Percentiles rank a stretch among this genome's conserved stretches.
These are phyloP conservation scores for Gracilaria gracilis DNA, from an alignment of 23 red algal genomes.

Conservation along the genomic window DNA sequence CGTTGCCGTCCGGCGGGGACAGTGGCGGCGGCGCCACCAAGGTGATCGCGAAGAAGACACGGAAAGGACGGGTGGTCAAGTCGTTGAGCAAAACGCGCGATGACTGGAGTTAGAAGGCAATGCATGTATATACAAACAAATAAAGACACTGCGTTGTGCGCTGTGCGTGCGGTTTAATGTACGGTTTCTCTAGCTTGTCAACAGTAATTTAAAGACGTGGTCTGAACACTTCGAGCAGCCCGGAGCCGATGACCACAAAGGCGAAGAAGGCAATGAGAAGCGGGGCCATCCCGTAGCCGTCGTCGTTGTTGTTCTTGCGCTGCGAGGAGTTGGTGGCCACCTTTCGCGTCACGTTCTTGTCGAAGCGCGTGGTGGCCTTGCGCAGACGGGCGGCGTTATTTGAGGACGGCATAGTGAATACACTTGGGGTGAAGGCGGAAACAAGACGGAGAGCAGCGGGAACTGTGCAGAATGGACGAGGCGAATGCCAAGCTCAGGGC, in stretches of 20 bases:
- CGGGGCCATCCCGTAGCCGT: slow-evolving; percentile 17
- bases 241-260: slow-evolving; percentile 63
- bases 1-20: not conserved
- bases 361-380: slow-evolving; percentile 64
- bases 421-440: not conserved
- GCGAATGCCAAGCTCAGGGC: not conserved
- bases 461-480: no score
- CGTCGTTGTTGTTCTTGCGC: slow-evolving; percentile 15
- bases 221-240: slow-evolving; percentile 51
- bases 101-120: not conserved
- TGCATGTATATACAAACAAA: not conserved
- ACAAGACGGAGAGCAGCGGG: no score
- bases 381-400: slow-evolving; percentile 63
- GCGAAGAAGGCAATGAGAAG: slow-evolving; percentile 66
- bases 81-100: not conserved
- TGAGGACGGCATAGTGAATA: slow-evolving; percentile 45
- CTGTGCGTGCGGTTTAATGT: no score
- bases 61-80: slow-evolving; percentile 18
- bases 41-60: not conserved
- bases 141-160: no score
- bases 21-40: not conserved
- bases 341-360: slow-evolving; percentile 65
- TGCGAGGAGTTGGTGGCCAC: slow-evolving; percentile 53
- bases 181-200: no score
- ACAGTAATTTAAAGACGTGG: slow-evolving; percentile 22